Evolutionary conservation across 495 filamentous ascomycete species (phyloP).

Genomic region (Penicillium atrosanguineum): DNA sequence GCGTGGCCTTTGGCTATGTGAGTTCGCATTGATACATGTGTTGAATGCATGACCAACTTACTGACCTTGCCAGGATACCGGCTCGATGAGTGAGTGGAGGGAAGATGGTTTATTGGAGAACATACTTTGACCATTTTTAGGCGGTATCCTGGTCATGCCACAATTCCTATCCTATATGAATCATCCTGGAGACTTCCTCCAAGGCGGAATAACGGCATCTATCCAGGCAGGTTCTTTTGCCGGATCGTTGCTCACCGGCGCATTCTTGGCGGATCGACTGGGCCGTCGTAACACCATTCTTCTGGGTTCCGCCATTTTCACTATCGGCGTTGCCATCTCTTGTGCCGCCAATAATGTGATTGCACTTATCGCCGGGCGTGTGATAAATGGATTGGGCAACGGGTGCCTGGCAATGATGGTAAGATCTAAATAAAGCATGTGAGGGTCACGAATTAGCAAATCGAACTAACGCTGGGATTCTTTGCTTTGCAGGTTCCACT

Average conservation of each 20-base stretch:
- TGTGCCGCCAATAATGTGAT: conserved; percentile 16
- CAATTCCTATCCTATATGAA: conserved; percentile 26
- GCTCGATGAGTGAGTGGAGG: conserved; percentile 15
- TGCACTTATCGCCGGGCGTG: conserved; percentile 18
- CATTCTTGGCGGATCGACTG: conserved; percentile 18
- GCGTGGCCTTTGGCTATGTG: conserved; percentile 33
- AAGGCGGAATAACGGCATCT: conserved; percentile 23
- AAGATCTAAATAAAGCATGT: not conserved
- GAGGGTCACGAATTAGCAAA: too few species aligned
- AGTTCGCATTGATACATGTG: conserved; percentile 1
- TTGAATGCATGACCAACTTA: not conserved
- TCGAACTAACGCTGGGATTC: not conserved
- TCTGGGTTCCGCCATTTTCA: conserved; percentile 17
- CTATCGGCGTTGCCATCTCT: conserved; percentile 20
- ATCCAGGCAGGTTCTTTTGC: conserved; percentile 22
- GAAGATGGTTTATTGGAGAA: not conserved
- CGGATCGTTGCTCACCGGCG: conserved; percentile 20
- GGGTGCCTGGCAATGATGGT: conserved; percentile 28
- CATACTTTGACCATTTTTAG: not conserved
- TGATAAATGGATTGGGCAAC: conserved; percentile 25
- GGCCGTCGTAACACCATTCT: conserved; percentile 22
- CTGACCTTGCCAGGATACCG: conserved; percentile 19
- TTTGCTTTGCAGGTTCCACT: conserved; percentile 15
- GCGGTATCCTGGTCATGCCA: conserved; percentile 20
- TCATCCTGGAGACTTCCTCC: conserved; percentile 19